Base-by-base conservation (phyloP, 164 flowering plant species). In the Berberis thunbergii region DNA sequence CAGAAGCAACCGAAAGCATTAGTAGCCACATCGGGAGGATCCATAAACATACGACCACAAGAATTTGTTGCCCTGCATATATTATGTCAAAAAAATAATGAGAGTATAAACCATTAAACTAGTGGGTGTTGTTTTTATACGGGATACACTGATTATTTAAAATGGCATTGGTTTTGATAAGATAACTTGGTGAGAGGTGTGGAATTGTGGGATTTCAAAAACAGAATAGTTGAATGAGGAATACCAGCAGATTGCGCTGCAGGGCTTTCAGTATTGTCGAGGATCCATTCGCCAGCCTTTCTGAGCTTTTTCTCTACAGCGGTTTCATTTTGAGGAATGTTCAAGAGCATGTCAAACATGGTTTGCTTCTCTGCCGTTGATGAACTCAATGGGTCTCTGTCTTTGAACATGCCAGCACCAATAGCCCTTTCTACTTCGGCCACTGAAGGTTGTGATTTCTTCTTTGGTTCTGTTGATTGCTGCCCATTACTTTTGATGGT, bases 401-500 rank as follows among this genome's bases (percentile, higher is more conserved):
- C 79, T 3, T 76, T 74, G 68, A 65, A 81, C 1, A 75, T 57
- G 41, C 87, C 86, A 38, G 87, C 81, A 1, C 89, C 86, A 49
- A 86, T 81, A 10, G 84, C 87, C 6, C 81, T 73, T 72, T 86
- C 89, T 41, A 86, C 76, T 58, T 83, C 79, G 6, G 72, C n/a
- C 43, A 83, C 63, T 3, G 84, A 77, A 26, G 82, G 84, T 57
- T 75, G 64, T 61, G 38, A 43, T 6, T 48, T 26, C 26, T 26
- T 26, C 26, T 26, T 26, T 26, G 26, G 26, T 26, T 26, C 26
- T 26, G 26, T 26, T 26, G 26, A 26, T 26, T 26, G 26, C 26
- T 26, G 26, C 26, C 26, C 26, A 26, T 26, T 26, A 26, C 26
- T 26, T 26, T 26, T 26, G 26, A 26, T 26, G 26, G 26, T 26